Conservation (phyloP, 768 basidiomycete species). For the Bullera alba region DNA sequence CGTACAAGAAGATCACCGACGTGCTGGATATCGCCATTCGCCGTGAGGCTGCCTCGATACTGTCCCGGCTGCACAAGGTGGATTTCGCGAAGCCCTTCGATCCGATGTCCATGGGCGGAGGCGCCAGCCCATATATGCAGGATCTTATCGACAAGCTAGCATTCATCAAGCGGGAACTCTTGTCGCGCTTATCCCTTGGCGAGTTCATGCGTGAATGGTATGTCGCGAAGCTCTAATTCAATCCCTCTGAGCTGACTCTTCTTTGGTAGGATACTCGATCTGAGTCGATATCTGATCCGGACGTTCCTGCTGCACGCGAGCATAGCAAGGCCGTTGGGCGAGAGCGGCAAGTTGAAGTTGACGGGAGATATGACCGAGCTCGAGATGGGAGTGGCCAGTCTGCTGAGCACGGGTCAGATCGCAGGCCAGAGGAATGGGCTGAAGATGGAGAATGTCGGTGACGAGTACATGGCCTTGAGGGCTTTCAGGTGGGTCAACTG, state of each 20-base stretch:
- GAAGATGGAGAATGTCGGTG: conserved; percentile 68
- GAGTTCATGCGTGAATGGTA: conserved; percentile 71
- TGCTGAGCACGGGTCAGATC: conserved; percentile 52
- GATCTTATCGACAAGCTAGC: conserved; percentile 80
- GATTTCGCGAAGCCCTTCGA: conserved; percentile 71
- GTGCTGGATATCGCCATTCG: conserved; percentile 52
- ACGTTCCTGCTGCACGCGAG: conserved; percentile 91
- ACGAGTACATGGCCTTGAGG: conserved; percentile 76
- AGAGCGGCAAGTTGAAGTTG: conserved; percentile 86
- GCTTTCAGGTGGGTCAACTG: conserved; percentile 80
- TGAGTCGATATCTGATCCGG: conserved; percentile 72
- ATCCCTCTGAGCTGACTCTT: background rate
- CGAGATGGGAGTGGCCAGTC: conserved; percentile 81
- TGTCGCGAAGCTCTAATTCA: conserved; percentile 14
- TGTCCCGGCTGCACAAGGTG: conserved; percentile 70
- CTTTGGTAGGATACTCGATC: conserved; percentile 23
- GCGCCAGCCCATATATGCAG: conserved; percentile 80
- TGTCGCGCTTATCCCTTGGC: conserved; percentile 64
- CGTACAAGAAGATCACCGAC: conserved; percentile 39
- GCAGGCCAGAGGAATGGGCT: conserved; percentile 54
- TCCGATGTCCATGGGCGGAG: conserved; percentile 51
- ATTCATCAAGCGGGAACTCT: conserved; percentile 70
- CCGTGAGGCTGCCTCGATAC: conserved; percentile 70
- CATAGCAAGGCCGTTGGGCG: conserved; percentile 81
- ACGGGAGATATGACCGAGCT: conserved; percentile 94